Base-by-base conservation (phyloP, 495 filamentous ascomycete species). In the Penicillium canescens region DNA sequence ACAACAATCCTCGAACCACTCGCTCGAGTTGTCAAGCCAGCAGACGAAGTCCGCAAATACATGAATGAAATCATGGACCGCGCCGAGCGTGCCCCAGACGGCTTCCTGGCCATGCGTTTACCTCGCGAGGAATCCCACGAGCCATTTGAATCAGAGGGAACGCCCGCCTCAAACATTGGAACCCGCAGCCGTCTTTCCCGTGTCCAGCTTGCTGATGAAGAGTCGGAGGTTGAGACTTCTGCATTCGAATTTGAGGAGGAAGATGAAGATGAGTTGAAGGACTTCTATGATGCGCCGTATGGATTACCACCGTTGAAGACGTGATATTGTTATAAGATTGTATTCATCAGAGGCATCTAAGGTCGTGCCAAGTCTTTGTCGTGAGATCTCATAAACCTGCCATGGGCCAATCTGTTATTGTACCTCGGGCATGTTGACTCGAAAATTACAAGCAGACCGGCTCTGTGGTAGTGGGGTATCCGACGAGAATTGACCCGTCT, bases 11-110 rank as follows among this genome's bases (percentile, higher is more conserved):
- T 95, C 6, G 86, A 92, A 41, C 79, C 83, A n/a, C 67, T 96
- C n/a, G 74, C 79, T 33, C 83, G 83, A 13, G 85, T 91, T n/a
- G 89, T 96, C 18, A 87, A 86, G 39, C 88, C 89, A 12, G 72
- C 79, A 26, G 88, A 91, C 0, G 90, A 93, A 62, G 91, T 92
- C 16, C 77, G 79, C 53, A 82, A 82, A 54, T 91, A 92, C 53
- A 96, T 92, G 88, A 85, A 91, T 54, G 84, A 88, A 40, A 70
- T 91, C n/a, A 90, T 91, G 86, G 84, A 87, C 48, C 83, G 80
- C 4, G 83, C 84, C 55, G 87, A 86, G 26, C 79, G 87, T 42
- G 86, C 85, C 4, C 85, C 87, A 31, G 87, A 87, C 54, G 78
- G 88, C 0, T 76, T 87, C 16, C 72, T 88, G 3, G 86, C 86